phyloP scores from a whole-genome alignment of 179 eudicot species.

The Beta lomatogona region DNA sequence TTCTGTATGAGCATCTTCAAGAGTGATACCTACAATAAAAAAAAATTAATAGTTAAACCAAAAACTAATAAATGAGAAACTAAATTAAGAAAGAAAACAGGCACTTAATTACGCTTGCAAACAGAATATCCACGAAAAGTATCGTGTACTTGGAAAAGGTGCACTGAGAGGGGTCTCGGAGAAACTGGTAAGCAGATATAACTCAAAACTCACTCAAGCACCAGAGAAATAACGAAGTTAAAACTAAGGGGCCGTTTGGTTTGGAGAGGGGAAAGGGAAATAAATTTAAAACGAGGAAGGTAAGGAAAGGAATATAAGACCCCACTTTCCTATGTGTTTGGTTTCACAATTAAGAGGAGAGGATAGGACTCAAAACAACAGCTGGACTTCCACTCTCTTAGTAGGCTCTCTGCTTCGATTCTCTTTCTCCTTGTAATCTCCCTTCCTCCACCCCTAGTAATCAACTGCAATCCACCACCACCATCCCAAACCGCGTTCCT shows the following conservation, averaged over 20 bases:
- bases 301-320: too few relatives aligned
- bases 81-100: not conserved
- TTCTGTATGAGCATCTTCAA: conserved; percentile 96
- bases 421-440: too few relatives aligned
- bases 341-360: too few relatives aligned
- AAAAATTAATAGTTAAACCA: not conserved
- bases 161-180: not conserved
- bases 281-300: too few relatives aligned
- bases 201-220: not conserved
- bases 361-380: too few relatives aligned
- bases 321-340: too few relatives aligned
- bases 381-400: too few relatives aligned
- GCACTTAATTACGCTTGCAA: not conserved
- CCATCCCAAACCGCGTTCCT: too few relatives aligned
- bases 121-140: not conserved
- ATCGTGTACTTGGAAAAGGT: not conserved
- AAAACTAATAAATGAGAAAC: not conserved
- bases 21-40: conserved; percentile 67
- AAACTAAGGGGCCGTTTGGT: not conserved
- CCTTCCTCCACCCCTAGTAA: too few relatives aligned
- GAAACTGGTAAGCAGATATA: not conserved
- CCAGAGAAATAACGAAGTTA: not conserved
- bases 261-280: too few relatives aligned
- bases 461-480: too few relatives aligned
- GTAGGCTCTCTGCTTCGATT: too few relatives aligned